Percentiles rank a stretch among this genome's conserved stretches.
Conservation (phyloP, 2,329 filamentous ascomycete species). For the Pseudogymnoascus sp. region DNA sequence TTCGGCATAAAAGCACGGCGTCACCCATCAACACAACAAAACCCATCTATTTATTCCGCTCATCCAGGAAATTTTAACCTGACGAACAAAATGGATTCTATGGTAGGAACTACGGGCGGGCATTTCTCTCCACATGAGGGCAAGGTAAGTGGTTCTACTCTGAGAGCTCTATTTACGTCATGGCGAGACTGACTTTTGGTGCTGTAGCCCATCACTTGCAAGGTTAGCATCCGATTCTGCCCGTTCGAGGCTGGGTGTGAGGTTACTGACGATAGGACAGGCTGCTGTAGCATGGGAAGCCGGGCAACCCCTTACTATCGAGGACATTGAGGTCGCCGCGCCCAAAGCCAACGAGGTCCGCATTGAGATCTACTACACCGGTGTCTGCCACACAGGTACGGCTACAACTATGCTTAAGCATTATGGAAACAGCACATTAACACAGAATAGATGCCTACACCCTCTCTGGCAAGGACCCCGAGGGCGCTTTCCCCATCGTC, state of each 20-base stretch:
- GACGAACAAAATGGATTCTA: slow-evolving; percentile 8
- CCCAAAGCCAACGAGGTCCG: slow-evolving; percentile 91
- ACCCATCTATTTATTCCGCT: neutral
- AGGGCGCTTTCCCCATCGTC: slow-evolving; percentile 85
- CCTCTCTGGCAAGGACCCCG: slow-evolving; percentile 91
- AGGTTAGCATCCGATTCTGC: slow-evolving; percentile 38
- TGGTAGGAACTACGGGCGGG: slow-evolving; percentile 3
- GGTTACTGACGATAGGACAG: slow-evolving; percentile 31
- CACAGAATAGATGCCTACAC: slow-evolving; percentile 71
- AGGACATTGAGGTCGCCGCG: slow-evolving; percentile 86
- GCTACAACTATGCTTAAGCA: slow-evolving; percentile 22
- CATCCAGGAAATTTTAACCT: neutral
- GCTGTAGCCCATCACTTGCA: slow-evolving; percentile 84
- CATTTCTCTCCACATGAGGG: slow-evolving; percentile 9
- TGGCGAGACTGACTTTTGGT: neutral
- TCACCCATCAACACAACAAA: neutral
- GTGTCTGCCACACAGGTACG: slow-evolving; percentile 94
- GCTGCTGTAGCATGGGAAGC: slow-evolving; percentile 97
- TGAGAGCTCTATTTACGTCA: slow-evolving; percentile 2
- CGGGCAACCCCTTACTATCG: slow-evolving; percentile 78
- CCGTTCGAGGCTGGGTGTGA: neutral
- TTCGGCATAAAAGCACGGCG: neutral
- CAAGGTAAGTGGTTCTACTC: slow-evolving; percentile 6
- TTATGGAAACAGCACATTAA: neutral
- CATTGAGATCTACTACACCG: slow-evolving; percentile 94